Conservation (phyloP, 177 flowering plant species). For the Tripterygium wilfordii region DNA sequence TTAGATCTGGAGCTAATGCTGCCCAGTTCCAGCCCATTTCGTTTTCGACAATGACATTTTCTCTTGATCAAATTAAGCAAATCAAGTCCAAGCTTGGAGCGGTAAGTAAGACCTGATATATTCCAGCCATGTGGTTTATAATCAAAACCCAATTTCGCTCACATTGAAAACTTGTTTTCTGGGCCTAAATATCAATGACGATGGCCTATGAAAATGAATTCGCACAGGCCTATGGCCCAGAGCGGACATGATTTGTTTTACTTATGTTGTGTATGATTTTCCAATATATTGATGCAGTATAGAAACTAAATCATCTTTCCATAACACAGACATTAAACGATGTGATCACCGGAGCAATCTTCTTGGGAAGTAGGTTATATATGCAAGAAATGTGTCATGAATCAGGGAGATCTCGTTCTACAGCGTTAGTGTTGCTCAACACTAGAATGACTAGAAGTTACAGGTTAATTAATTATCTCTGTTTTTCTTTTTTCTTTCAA, state of each 20-base stretch:
- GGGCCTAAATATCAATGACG: too few species aligned
- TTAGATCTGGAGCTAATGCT: slow-evolving; percentile 31
- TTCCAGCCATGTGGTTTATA: too few species aligned
- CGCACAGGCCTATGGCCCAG: too few species aligned
- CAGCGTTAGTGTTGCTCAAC: slow-evolving; percentile 43
- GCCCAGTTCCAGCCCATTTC: slow-evolving; percentile 34
- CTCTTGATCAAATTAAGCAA: slow-evolving; percentile 38
- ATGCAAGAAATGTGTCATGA: slow-evolving; percentile 20
- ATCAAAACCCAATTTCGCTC: too few species aligned
- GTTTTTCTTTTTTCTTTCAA: too few species aligned
- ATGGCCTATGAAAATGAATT: too few species aligned
- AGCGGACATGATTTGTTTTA: too few species aligned
- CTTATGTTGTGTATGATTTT: too few species aligned
- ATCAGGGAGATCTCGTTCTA: slow-evolving; percentile 11
- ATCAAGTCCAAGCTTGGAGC: slow-evolving; percentile 39
- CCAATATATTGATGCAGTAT: too few species aligned
- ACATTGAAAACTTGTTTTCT: too few species aligned
- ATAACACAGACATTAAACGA: not conserved
- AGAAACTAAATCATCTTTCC: too few species aligned
- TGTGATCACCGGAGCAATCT: slow-evolving; percentile 30
- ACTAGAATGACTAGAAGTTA: slow-evolving; percentile 29
- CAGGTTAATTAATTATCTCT: slow-evolving; percentile 13
- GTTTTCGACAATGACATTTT: slow-evolving; percentile 27
- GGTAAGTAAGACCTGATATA: too few species aligned
- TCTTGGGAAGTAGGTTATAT: slow-evolving; percentile 33